Percentiles rank a stretch among this genome's conserved stretches.
These are phyloP conservation scores for Bruguiera hainesii DNA, from an alignment of 441 rosid species.

Conservation along the genomic window DNA sequence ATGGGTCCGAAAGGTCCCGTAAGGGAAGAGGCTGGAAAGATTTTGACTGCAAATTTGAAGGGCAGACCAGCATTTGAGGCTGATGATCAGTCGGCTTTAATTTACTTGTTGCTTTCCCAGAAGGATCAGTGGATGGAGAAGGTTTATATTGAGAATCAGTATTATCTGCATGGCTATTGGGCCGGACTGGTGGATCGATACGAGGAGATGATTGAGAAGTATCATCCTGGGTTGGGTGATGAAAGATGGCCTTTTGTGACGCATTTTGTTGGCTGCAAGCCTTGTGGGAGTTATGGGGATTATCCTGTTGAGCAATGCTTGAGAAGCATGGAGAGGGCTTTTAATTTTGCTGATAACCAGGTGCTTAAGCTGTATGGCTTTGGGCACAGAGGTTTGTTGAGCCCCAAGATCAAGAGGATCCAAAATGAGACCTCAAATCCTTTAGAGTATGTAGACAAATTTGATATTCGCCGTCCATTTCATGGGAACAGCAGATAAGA, in stretches of 20 bases:
- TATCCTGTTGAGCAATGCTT: conserved; percentile 89
- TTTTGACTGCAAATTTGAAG: conserved; percentile 78
- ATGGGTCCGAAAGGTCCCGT: conserved; percentile 91
- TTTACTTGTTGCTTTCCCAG: conserved; percentile 78
- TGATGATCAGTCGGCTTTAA: conserved; percentile 93
- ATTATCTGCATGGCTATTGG: conserved; percentile 92
- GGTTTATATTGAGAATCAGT: conserved; percentile 89
- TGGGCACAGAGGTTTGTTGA: conserved; percentile 74
- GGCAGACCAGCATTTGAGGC: conserved; percentile 95
- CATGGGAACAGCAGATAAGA: conserved; percentile 32
- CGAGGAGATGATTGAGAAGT: conserved; percentile 96
- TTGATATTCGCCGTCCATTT: conserved; percentile 68
- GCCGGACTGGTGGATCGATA: conserved; percentile 89
- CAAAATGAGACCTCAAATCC: conserved; percentile 81
- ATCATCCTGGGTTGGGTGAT: conserved; percentile 92
- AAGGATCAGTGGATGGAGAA: conserved; percentile 82
- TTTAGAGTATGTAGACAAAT: conserved; percentile 69
- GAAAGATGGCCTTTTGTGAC: conserved; percentile 99
- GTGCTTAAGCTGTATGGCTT: conserved; percentile 88
- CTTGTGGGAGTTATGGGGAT: conserved; percentile 98
- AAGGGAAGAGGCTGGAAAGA: conserved; percentile 88
- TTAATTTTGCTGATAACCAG: conserved; percentile 94
- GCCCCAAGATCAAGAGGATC: conserved; percentile 89
- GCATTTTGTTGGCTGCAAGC: conserved; percentile 98
- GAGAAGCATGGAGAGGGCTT: conserved; percentile 94